A percentile compares a stretch with the other conserved stretches of the same genome.
Evolutionary conservation across 208 protist genomes (phyloP).

Genomic region (Leishmania guyanensis): DNA sequence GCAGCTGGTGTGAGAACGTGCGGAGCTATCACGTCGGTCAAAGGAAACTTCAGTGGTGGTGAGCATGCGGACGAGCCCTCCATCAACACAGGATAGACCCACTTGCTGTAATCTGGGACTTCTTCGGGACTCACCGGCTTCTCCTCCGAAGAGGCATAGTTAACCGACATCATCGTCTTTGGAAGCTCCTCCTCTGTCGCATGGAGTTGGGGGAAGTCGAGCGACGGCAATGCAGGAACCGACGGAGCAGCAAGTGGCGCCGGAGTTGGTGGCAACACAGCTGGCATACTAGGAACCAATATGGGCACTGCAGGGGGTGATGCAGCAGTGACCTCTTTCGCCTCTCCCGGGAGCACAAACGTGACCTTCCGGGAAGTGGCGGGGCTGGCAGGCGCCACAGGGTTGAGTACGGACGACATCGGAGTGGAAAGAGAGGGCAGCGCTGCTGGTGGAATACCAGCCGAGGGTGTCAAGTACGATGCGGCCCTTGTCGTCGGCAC

Average conservation of each 20-base stretch:
- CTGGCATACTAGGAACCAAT: background rate
- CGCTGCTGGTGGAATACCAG: background rate
- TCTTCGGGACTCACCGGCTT: background rate
- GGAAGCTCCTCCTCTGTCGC: conserved; percentile 16
- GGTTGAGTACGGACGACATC: background rate
- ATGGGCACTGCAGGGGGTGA: background rate
- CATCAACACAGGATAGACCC: conserved; percentile 32
- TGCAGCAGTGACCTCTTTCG: background rate
- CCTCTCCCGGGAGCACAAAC: background rate
- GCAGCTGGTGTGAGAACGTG: conserved; percentile 20
- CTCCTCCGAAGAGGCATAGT: background rate
- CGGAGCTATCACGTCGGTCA: conserved; percentile 30
- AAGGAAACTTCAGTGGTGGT: conserved; percentile 30
- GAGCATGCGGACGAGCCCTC: conserved; percentile 2
- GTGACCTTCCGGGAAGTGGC: background rate
- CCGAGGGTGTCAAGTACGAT: background rate
- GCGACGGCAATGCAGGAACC: background rate
- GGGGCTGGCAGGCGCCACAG: background rate
- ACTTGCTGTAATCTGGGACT: conserved; percentile 32
- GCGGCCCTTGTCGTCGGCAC: background rate
- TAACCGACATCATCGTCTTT: background rate
- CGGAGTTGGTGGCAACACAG: background rate
- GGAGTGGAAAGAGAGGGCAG: background rate
- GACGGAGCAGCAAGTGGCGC: background rate
- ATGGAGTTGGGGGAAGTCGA: conserved; percentile 1